phyloP scores from a whole-genome alignment of 2,329 filamentous ascomycete genomes.

The Cytospora paraplurivora region DNA sequence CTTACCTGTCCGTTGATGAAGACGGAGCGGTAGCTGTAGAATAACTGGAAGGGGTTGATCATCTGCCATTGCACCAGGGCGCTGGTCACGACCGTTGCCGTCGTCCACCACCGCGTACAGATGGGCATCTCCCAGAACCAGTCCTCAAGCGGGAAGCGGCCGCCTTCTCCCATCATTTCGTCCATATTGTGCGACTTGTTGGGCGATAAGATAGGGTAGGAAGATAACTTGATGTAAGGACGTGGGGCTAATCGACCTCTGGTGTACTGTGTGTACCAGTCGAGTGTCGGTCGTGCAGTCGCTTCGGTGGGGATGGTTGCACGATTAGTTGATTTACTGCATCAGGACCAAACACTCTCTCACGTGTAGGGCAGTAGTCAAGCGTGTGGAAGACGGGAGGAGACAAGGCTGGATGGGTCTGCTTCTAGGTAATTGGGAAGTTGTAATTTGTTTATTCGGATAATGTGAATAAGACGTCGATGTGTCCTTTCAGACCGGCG shows the following conservation, averaged over 20 bases:
- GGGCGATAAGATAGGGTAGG: not conserved
- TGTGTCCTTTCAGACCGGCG: constrained; percentile 24
- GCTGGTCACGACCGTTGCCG: constrained; percentile 84
- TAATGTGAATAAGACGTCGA: constrained; percentile 13
- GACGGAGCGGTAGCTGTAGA: constrained; percentile 92
- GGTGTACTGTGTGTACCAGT: not conserved
- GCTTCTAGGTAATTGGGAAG: constrained; percentile 6
- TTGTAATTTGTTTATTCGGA: not conserved
- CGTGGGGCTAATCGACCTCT: not conserved
- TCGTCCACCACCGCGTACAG: constrained; percentile 96
- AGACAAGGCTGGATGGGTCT: not conserved
- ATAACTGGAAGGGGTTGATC: constrained; percentile 90
- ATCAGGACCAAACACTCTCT: not conserved
- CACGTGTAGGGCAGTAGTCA: not conserved
- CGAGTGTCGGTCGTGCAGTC: not conserved
- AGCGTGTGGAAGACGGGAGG: not conserved
- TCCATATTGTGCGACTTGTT: constrained; percentile 47
- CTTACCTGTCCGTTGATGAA: constrained; percentile 88
- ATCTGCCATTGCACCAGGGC: constrained; percentile 91
- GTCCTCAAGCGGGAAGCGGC: constrained; percentile 79
- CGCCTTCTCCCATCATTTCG: constrained; percentile 60
- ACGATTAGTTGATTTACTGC: not conserved
- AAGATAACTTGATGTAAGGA: not conserved
- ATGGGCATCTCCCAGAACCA: constrained; percentile 99
- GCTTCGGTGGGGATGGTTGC: not conserved